Evolutionary conservation across 139 green algal genomes (phyloP), one percentile per base, ranked within the genome.

Genomic region (Dunaliella sp.): DNA sequence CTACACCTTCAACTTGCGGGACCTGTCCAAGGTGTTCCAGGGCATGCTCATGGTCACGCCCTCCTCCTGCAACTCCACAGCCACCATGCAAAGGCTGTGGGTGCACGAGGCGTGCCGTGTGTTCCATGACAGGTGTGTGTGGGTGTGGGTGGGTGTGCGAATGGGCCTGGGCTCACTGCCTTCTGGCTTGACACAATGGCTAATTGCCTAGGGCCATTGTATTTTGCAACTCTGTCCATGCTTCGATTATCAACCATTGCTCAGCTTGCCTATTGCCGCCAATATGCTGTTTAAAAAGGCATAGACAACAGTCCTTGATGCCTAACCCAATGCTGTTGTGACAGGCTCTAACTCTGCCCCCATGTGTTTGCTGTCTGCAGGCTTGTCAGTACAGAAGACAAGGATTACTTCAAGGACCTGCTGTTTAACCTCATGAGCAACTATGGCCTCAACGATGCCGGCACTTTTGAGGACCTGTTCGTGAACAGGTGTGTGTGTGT

Each of bases 1-100:
- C 92, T 97, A 96, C 91, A 95, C 93, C 36, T 97, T 97, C 93
- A 97, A 95, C 89, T 88, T 96, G 85, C 90, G 94, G 31, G 93
- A 97, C 88, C 88, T 96, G 74, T 93, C 90, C 87, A 96, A 96
- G 88, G 93, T 96, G 84, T 95, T 97, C 86, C 95, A 97, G 88
- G 95, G 95, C 73, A 87, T 94, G 59, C 90, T 97, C 38, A 93
- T 96, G 91, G 88, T 95, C 32, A 89, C 38, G 26, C 86, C 92
- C 0, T 34, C 36, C 33, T 83, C 84, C 82, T 95, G 89, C 88
- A 48, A 83, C 31, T 85, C 80, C 78, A 90, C 86, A 31, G 90
- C 95, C 36, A 81, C 84, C 32, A 77, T 97, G 36, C 84, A 91
- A 82, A 88, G 91, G 21, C 88, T 97, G 75, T 97, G 95, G 95